phyloP scores from a whole-genome alignment of 805 yeast genomes.

The Saccharomycopsis guyanensis region DNA sequence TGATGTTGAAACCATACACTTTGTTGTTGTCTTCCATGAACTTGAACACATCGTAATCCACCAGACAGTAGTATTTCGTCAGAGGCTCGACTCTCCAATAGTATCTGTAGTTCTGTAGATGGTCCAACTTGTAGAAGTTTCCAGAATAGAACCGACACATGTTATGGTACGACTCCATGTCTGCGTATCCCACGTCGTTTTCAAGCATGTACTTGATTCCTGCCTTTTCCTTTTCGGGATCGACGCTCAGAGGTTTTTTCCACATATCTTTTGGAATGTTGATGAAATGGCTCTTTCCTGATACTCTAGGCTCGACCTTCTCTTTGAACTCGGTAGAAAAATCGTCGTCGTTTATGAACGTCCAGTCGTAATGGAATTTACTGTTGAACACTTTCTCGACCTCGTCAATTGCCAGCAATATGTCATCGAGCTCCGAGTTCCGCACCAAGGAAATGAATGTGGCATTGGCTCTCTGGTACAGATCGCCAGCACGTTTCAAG shows the following conservation, averaged over 20 bases:
- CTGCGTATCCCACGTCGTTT: slow-evolving; percentile 54
- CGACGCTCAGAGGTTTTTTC: slow-evolving; percentile 54
- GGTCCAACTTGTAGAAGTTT: slow-evolving; percentile 55
- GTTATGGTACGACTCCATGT: slow-evolving; percentile 58
- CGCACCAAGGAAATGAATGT: slow-evolving; percentile 69
- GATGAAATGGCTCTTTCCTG: slow-evolving; percentile 39
- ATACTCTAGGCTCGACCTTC: slow-evolving; percentile 31
- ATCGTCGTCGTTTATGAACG: slow-evolving; percentile 64
- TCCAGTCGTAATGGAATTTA: slow-evolving; percentile 74
- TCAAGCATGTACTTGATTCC: slow-evolving; percentile 35
- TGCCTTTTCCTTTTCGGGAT: slow-evolving; percentile 33
- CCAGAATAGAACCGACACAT: slow-evolving; percentile 80
- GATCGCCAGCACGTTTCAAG: slow-evolving; percentile 26
- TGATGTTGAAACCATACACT: slow-evolving; percentile 66
- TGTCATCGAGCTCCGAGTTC: slow-evolving; percentile 46
- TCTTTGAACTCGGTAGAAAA: slow-evolving; percentile 52
- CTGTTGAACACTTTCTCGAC: slow-evolving; percentile 60
- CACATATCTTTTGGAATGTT: slow-evolving; percentile 39
- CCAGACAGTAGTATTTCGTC: slow-evolving; percentile 57
- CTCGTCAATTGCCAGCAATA: slow-evolving; percentile 46
- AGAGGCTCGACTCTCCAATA: slow-evolving; percentile 81
- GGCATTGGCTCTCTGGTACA: slow-evolving; percentile 52
- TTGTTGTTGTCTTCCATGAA: slow-evolving; percentile 62
- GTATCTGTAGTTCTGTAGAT: slow-evolving; percentile 52
- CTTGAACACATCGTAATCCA: slow-evolving; percentile 71